Base-by-base conservation (phyloP, 2,329 filamentous ascomycete genomes). In the Aspergillus unguis region DNA sequence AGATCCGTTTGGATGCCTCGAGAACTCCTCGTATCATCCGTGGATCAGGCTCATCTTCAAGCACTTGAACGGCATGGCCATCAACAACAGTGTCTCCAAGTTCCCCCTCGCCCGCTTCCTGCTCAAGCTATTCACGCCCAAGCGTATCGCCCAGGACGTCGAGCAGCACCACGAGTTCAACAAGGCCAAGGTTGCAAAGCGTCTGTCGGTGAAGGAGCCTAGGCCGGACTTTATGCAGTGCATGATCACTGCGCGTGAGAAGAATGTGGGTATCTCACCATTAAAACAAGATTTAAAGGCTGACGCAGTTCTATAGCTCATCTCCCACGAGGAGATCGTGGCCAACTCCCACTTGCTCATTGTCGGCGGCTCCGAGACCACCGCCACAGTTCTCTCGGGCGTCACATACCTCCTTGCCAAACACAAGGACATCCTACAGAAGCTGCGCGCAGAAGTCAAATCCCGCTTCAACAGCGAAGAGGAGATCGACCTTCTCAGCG, bases 281-380 rank as follows among this genome's bases (percentile, higher is more conserved):
- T n/a, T n/a, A n/a, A n/a, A n/a, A n/a, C n/a, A n/a, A n/a, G n/a
- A n/a, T n/a, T n/a, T n/a, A n/a, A n/a, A n/a, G n/a, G n/a, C n/a
- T n/a, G n/a, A 32, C 25, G 25, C 3, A 42, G 33, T 36, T 2
- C 5, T 3, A 1, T 27, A 55, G 8, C 41, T 40, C 3, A 35
- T 57, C 10, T 49, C 31, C 9, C 49, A 35, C 25, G 42, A 48
- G 9, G 46, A 57, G 40, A 57, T 59, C 23, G 52, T 57, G 29
- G 44, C 57, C 27, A 59, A 62, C 31, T 56, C 60, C 7, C 52
- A 60, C 11, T 17, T 60, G 4, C 60, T 70, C 29, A 61, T 80
- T 26, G 64, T 76, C 9, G 77, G 77, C 7, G 78, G 79, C 5
- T 76, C 75, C 3, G 79, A 81, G 58, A 82, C 79, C 4, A 80